A percentile compares a stretch with the other conserved stretches of the same genome.
These are phyloP conservation scores for Cladosporium halotolerans DNA, from an alignment of 2,329 filamentous ascomycete species.

Conservation along the genomic window DNA sequence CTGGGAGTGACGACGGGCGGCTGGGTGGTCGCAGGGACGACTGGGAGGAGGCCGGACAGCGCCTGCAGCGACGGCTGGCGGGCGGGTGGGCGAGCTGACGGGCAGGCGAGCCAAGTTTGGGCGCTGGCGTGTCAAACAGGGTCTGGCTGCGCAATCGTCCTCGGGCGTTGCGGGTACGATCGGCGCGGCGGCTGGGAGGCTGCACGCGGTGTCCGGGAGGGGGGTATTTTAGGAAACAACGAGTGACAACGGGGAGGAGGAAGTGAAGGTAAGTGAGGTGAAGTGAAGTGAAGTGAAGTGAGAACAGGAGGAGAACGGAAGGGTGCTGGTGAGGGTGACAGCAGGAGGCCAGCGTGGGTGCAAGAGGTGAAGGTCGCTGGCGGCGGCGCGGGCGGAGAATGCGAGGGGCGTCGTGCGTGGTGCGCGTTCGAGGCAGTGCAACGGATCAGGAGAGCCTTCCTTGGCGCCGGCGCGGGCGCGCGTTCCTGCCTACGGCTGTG, in stretches of 20 bases:
- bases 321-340: neutral
- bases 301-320: neutral
- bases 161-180: neutral
- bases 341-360: neutral
- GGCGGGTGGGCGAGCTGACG: neutral
- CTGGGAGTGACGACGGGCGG: neutral
- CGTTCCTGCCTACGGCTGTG: neutral
- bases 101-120: neutral
- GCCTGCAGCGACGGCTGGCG: neutral
- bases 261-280: neutral
- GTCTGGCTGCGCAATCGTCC: slow-evolving; percentile 5
- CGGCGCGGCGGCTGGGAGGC: slow-evolving; percentile 1
- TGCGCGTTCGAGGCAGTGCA: too few species aligned
- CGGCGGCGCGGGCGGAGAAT: neutral
- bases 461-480: neutral
- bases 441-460: neutral
- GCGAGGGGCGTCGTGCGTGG: neutral
- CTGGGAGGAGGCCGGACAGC: neutral
- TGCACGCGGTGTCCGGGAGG: neutral
- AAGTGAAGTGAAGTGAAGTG: neutral
- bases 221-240: neutral
- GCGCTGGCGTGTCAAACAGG: neutral
- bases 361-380: neutral
- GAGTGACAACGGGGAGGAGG: neutral
- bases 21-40: slow-evolving; percentile 1